Evolutionary conservation across 169 alveolate species (phyloP).

Genomic region (Plasmodium chabaudi): DNA sequence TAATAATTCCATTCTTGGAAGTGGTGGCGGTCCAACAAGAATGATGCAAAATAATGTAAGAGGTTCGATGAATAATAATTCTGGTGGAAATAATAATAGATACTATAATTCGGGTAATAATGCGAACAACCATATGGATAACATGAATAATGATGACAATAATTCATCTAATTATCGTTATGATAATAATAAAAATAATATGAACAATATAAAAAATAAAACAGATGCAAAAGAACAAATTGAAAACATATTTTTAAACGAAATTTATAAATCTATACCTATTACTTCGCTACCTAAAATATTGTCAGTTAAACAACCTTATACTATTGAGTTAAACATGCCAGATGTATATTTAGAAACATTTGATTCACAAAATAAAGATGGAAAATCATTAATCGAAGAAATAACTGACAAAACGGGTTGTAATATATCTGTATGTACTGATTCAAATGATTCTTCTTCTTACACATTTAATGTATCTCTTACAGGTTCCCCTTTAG

Average conservation of each 20-base stretch:
- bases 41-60: slow-evolving; percentile 4
- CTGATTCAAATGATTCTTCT: slow-evolving; percentile 72
- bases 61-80: neutral
- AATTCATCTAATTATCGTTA: slow-evolving; percentile 5
- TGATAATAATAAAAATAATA: slow-evolving; percentile 7
- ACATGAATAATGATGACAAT: neutral
- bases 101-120: neutral
- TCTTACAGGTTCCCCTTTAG: slow-evolving; percentile 67
- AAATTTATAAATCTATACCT: slow-evolving; percentile 60
- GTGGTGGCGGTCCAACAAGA: neutral
- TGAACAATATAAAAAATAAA: slow-evolving; percentile 11
- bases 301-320: slow-evolving; percentile 54
- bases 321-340: slow-evolving; percentile 72
- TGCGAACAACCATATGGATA: neutral
- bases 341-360: slow-evolving; percentile 73
- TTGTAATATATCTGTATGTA: slow-evolving; percentile 66
- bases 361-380: slow-evolving; percentile 69
- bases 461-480: slow-evolving; percentile 68
- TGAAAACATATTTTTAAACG: slow-evolving; percentile 37
- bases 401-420: slow-evolving; percentile 69
- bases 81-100: neutral
- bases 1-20: neutral
- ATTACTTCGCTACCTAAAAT: slow-evolving; percentile 58
- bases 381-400: slow-evolving; percentile 67
- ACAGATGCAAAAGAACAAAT: slow-evolving; percentile 47